These are phyloP conservation scores for Barnettozyma wickerhamii DNA, from an alignment of 805 yeast species.

Conservation along the genomic window DNA sequence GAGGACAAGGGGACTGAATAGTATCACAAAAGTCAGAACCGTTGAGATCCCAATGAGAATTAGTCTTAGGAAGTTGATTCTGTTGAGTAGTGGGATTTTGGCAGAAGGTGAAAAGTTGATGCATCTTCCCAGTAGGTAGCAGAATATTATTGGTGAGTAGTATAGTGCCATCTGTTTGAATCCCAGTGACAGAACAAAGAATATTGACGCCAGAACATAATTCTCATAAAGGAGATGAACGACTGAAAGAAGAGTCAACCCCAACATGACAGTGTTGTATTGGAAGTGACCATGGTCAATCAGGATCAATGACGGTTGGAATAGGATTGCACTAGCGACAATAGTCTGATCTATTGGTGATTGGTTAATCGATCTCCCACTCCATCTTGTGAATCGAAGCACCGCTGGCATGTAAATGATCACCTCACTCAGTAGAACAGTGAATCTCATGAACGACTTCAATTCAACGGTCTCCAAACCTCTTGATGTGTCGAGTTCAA, in stretches of 20 bases:
- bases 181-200: slow-evolving; percentile 71
- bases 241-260: slow-evolving; percentile 67
- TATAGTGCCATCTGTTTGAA: slow-evolving; percentile 96
- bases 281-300: slow-evolving; percentile 98
- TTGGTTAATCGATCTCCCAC: slow-evolving; percentile 54
- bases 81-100: slow-evolving; percentile 26
- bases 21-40: slow-evolving; percentile 41
- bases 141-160: slow-evolving; percentile 86
- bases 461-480: slow-evolving; percentile 66
- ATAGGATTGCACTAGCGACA: slow-evolving; percentile 71
- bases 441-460: slow-evolving; percentile 80
- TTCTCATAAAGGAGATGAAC: slow-evolving; percentile 61
- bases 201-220: slow-evolving; percentile 62
- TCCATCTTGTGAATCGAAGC: slow-evolving; percentile 62
- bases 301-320: slow-evolving; percentile 77
- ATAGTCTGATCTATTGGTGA: slow-evolving; percentile 73
- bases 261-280: slow-evolving; percentile 91
- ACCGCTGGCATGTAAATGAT: slow-evolving; percentile 77
- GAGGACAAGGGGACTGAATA: slow-evolving; percentile 59
- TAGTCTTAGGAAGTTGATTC: slow-evolving; percentile 54
- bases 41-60: slow-evolving; percentile 63
- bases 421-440: slow-evolving; percentile 74
- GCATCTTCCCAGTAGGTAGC: slow-evolving; percentile 60
- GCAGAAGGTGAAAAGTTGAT: slow-evolving; percentile 18
- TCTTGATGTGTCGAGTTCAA: slow-evolving; percentile 64